Base-by-base conservation (phyloP, 2,329 filamentous ascomycete species). In the Erysiphe neolycopersici region DNA sequence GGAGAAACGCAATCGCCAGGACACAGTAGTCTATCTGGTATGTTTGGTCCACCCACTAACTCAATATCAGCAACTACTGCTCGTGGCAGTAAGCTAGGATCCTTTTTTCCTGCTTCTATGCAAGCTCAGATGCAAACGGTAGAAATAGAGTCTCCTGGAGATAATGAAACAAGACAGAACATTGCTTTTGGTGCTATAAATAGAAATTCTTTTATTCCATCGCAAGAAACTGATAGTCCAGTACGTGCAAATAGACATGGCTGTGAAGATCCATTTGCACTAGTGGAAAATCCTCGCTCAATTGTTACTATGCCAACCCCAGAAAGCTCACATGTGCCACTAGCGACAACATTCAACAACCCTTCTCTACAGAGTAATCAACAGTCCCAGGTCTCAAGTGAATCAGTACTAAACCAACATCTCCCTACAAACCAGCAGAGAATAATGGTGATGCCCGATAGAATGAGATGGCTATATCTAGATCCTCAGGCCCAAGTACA, bases 401-500 rank as follows among this genome's bases (percentile, higher is more conserved):
- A 69, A 18, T 65, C 72, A 13, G 67, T 72, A n/a, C 64, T 74
- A 5, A 71, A 70, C 41, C 41, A 17, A 22, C 77, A 84, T 49
- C 69, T 82, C 41, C 74, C 76, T 26, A 62, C 71, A 41, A 63
- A 71, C 26, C 77, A 81, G 54, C 73, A 79, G 49, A 76, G 83
- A 14, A 85, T 79, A 38, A 95, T 98, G 85, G 87, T 98, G 5
- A 95, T 98, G 89, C 89, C 89, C 2, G 89, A 98, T 59, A 71
- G 91, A 13, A 98, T 98, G 84, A 71, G 87, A 53, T 98, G 89
- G 89, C 87, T 94, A 16, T 98, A 98, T 57, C 76, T 91, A 43
- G 89, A 98, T 57, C 89, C 89, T 5, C 82, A 92, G 56, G 84
- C 84, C 18, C 79, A 82, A 48, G 77, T 83, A 5, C 89, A 98